A percentile compares a stretch with the other conserved stretches of the same genome.
Evolutionary conservation across 805 yeast species (phyloP).

Genomic region (Tetrapisispora arboricola): DNA sequence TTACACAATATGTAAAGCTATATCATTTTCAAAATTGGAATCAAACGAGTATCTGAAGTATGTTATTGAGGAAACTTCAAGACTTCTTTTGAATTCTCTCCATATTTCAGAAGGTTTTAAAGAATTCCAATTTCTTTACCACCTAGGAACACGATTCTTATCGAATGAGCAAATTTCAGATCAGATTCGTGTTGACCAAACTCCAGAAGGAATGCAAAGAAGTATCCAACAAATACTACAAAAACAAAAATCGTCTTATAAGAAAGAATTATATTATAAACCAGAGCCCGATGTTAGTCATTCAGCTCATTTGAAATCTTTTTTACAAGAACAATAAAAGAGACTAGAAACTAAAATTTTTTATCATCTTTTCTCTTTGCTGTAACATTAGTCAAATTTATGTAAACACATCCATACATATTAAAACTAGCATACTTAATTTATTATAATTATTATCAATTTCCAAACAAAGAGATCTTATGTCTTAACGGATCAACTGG

Average conservation of each 20-base stretch:
- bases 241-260: background rate
- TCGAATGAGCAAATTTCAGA: background rate
- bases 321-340: background rate
- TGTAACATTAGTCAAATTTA: background rate
- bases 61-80: constrained; percentile 4
- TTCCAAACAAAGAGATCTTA: too few species aligned
- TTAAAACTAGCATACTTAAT: too few species aligned
- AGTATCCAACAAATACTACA: background rate
- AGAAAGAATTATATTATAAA: background rate
- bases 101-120: constrained; percentile 17
- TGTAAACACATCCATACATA: too few species aligned
- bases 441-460: background rate
- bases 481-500: too few species aligned
- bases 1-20: constrained; percentile 5
- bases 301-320: background rate
- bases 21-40: background rate
- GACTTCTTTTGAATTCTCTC: constrained; percentile 8
- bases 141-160: background rate
- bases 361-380: too few species aligned
- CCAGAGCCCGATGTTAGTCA: background rate
- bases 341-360: background rate
- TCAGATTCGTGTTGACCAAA: background rate
- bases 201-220: background rate
- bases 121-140: constrained; percentile 5
- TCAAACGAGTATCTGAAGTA: background rate